These are phyloP conservation scores for Starmerella vaccinii DNA, from an alignment of 805 yeast genomes.

Conservation along the genomic window DNA sequence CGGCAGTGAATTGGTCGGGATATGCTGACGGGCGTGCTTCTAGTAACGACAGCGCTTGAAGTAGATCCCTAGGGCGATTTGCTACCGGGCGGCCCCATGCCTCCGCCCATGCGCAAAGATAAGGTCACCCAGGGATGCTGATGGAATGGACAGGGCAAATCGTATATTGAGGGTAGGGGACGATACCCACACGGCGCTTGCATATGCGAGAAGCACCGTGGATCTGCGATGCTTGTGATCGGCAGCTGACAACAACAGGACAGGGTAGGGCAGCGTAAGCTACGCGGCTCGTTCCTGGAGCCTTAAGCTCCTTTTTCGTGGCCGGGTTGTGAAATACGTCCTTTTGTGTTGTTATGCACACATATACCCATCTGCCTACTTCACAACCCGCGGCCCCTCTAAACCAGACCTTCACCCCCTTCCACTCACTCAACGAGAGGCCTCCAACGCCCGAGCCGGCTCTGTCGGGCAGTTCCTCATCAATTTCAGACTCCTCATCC, in stretches of 20 bases:
- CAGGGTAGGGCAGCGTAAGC: constrained; percentile 5
- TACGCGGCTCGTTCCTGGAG: constrained; percentile 2
- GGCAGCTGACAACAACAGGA: constrained; percentile 7
- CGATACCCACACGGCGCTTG: constrained; percentile 1
- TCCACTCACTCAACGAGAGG: background rate
- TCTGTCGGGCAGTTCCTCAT: background rate
- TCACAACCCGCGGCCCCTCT: background rate
- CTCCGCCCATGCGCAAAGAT: constrained; percentile 1
- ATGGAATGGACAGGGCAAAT: background rate
- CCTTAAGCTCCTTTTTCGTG: background rate
- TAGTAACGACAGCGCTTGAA: too few relatives aligned
- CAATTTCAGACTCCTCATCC: background rate
- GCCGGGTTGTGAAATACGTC: background rate
- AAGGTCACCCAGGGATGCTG: background rate
- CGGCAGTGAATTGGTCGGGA: background rate
- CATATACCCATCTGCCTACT: background rate
- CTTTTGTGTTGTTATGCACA: background rate
- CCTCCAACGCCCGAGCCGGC: background rate
- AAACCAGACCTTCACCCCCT: background rate
- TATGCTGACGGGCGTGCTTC: too few relatives aligned
- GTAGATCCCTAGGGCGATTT: too few relatives aligned
- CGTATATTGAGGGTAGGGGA: background rate
- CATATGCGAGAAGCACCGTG: constrained; percentile 1
- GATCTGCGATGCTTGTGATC: background rate
- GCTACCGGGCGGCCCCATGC: background rate